These are phyloP conservation scores for Puccinia polysora DNA, from an alignment of 1,284 basidiomycete genomes.

Conservation along the genomic window DNA sequence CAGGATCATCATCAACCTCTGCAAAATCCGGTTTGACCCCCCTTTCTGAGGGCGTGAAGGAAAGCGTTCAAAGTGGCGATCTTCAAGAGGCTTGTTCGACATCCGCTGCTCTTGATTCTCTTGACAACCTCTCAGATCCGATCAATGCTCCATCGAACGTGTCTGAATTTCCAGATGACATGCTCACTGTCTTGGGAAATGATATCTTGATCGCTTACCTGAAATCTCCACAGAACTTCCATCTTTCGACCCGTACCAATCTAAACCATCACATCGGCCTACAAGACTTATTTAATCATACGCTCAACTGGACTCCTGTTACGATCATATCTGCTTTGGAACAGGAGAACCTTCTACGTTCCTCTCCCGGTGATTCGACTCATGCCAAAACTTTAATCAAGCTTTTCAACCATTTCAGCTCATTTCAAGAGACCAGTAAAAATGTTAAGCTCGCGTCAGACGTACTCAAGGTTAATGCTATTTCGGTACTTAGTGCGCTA, in stretches of 20 bases:
- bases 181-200: conserved; percentile 2
- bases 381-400: conserved; percentile 22
- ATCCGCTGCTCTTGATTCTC: background rate
- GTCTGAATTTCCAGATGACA: conserved; percentile 8
- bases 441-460: conserved; percentile 14
- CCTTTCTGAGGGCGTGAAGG: background rate
- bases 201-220: conserved; percentile 26
- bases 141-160: background rate
- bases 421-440: conserved; percentile 28
- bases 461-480: conserved; percentile 31
- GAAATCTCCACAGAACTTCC: conserved; percentile 19
- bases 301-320: conserved; percentile 18
- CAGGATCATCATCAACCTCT: background rate
- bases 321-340: background rate
- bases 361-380: background rate
- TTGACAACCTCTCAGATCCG: background rate
- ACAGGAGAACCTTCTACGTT: background rate
- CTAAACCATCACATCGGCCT: background rate
- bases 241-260: background rate
- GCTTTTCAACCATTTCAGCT: conserved; percentile 32
- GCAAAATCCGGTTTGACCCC: background rate
- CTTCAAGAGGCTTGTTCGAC: too few species aligned
- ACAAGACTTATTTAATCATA: conserved; percentile 28
- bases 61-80: background rate
- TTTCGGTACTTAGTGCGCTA: conserved; percentile 29